These are phyloP conservation scores for Plasmodium blacklocki DNA, from an alignment of 169 alveolate species.

Conservation along the genomic window DNA sequence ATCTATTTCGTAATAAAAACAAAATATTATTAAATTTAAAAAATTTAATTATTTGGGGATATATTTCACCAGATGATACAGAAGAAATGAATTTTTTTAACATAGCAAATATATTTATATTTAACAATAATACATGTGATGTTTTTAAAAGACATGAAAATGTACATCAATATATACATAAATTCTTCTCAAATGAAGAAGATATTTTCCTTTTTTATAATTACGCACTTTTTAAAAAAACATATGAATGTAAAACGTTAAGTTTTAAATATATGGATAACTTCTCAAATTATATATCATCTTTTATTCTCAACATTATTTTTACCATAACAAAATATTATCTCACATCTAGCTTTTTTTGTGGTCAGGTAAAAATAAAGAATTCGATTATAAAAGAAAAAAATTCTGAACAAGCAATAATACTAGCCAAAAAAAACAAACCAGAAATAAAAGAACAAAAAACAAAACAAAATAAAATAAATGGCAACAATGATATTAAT, in stretches of 20 bases:
- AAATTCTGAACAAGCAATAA: neutral
- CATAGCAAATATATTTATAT: conserved; percentile 38
- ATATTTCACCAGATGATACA: conserved; percentile 26
- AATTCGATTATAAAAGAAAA: neutral
- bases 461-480: neutral
- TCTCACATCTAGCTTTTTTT: neutral
- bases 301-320: conserved; percentile 9
- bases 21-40: conserved; percentile 25
- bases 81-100: conserved; percentile 65
- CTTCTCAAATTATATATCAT: neutral
- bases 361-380: neutral
- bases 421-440: neutral
- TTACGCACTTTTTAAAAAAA: neutral
- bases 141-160: neutral
- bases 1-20: neutral
- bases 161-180: conserved; percentile 21
- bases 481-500: neutral
- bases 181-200: conserved; percentile 33
- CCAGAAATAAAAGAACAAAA: neutral
- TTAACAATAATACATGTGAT: conserved; percentile 10
- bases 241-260: conserved; percentile 28
- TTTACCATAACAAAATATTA: neutral
- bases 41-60: conserved; percentile 60
- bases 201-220: neutral
- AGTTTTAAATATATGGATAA: neutral